Percentiles rank a stretch among this genome's conserved stretches.
Conservation (phyloP, 2,329 filamentous ascomycete species). For the Chaetomiaceae sp. region DNA sequence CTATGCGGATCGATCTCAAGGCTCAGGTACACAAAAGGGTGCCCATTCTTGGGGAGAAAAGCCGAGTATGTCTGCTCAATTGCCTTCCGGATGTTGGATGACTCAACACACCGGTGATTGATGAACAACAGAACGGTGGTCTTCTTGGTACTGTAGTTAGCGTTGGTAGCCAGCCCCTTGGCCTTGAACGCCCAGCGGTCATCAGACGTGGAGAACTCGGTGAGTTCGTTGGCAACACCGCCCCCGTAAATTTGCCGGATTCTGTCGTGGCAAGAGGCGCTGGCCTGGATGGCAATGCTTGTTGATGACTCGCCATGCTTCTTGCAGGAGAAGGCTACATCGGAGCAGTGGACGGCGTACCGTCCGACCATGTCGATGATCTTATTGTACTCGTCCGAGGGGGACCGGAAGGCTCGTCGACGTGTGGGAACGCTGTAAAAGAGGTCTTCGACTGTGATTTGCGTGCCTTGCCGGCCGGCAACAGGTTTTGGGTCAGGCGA, state of each 20-base stretch:
- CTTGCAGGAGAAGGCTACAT: conserved; percentile 95
- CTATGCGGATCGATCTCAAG: conserved; percentile 87
- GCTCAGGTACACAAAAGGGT: conserved; percentile 89
- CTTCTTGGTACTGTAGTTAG: conserved; percentile 90
- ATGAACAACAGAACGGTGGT: conserved; percentile 89
- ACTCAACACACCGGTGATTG: conserved; percentile 92
- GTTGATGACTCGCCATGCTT: conserved; percentile 86
- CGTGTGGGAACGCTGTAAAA: conserved; percentile 95
- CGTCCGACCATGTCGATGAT: conserved; percentile 92
- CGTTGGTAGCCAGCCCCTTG: conserved; percentile 78
- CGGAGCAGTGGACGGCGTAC: conserved; percentile 85
- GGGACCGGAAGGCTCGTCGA: conserved; percentile 81
- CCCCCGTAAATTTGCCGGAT: conserved; percentile 88
- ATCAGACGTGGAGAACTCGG: conserved; percentile 69
- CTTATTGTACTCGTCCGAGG: conserved; percentile 94
- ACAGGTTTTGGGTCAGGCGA: conserved; percentile 78
- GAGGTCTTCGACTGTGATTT: conserved; percentile 93
- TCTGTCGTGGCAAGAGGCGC: conserved; percentile 69
- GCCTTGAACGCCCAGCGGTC: conserved; percentile 79
- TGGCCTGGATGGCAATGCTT: conserved; percentile 73
- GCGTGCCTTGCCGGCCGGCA: conserved; percentile 83
- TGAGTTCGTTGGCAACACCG: conserved; percentile 79
- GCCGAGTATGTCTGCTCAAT: conserved; percentile 83
- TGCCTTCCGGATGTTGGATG: conserved; percentile 78
- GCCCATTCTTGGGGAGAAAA: conserved; percentile 88